Conservation (phyloP, 352 stramenopile species). For the Globisporangium perplexum region DNA sequence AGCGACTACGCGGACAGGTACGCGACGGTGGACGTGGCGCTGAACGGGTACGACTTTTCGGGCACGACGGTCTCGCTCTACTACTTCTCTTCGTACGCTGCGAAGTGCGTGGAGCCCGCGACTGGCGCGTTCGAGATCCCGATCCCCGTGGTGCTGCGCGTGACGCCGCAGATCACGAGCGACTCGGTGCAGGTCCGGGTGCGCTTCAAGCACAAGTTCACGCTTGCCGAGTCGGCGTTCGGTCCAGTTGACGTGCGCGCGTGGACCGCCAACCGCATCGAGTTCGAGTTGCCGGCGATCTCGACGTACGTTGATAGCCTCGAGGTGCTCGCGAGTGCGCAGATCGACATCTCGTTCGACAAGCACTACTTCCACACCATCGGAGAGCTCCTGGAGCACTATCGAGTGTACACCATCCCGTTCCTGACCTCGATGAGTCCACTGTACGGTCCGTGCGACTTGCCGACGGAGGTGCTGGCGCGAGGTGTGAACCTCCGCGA, state of each 20-base stretch:
- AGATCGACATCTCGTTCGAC: constrained; percentile 59
- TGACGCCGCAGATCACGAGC: constrained; percentile 39
- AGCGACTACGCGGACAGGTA: constrained; percentile 39
- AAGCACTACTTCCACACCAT: constrained; percentile 33
- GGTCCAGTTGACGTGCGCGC: constrained; percentile 30
- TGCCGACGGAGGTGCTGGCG: constrained; percentile 41
- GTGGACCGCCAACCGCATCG: constrained; percentile 33
- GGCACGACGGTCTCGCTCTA: constrained; percentile 34
- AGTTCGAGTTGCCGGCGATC: constrained; percentile 41
- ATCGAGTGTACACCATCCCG: constrained; percentile 56
- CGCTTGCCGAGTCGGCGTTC: constrained; percentile 16
- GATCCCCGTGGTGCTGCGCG: constrained; percentile 27
- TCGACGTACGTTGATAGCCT: constrained; percentile 24
- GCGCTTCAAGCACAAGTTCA: constrained; percentile 23
- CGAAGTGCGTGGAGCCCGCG: constrained; percentile 37
- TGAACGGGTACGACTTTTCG: constrained; percentile 69
- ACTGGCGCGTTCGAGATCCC: constrained; percentile 58
- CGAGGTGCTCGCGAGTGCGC: constrained; percentile 19
- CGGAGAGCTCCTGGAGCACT: constrained; percentile 43
- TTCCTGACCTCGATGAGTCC: constrained; percentile 37
- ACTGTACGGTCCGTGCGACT: constrained; percentile 38
- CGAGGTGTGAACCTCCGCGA: constrained; percentile 33
- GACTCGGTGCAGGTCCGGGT: constrained; percentile 40
- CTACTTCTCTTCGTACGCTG: constrained; percentile 49
- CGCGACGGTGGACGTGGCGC: constrained; percentile 47